Conservation (phyloP, 2,329 filamentous ascomycete species). For the Cercospora berteroae region DNA sequence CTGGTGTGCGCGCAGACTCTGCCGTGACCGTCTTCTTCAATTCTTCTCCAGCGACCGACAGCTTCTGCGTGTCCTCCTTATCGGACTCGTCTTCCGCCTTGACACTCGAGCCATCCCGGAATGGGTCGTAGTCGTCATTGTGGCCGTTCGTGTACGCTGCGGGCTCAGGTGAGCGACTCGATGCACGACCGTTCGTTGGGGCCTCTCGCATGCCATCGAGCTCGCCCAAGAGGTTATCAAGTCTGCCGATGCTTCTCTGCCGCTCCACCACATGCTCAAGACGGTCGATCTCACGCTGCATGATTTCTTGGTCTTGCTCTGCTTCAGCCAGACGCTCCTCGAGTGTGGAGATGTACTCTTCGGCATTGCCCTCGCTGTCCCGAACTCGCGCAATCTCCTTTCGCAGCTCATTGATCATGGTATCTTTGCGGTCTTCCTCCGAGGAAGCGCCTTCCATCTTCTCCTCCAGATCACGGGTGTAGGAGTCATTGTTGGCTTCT, state of each 20-base stretch:
- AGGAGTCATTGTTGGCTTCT: conserved; percentile 86
- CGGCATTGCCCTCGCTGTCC: conserved; percentile 84
- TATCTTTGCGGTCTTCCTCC: conserved; percentile 88
- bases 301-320: conserved; percentile 91
- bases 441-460: conserved; percentile 87
- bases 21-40: conserved; percentile 19
- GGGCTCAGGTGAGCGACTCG: conserved; percentile 10
- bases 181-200: conserved; percentile 21
- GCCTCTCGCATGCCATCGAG: conserved; percentile 56
- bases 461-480: conserved; percentile 85
- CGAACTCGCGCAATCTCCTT: conserved; percentile 86
- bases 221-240: conserved; percentile 89
- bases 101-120: conserved; percentile 20
- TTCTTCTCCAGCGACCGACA: conserved; percentile 12
- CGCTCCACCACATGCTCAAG: conserved; percentile 94
- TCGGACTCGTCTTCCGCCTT: conserved; percentile 22
- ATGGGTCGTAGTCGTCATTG: conserved; percentile 29
- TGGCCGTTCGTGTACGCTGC: conserved; percentile 27
- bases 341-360: conserved; percentile 95
- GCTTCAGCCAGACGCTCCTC: conserved; percentile 94
- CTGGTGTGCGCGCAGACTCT: conserved; percentile 61
- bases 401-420: conserved; percentile 79
- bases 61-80: conserved; percentile 19
- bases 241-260: conserved; percentile 88
- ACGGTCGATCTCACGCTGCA: conserved; percentile 94